These are phyloP conservation scores for Cercospora zeina DNA, from an alignment of 2,329 filamentous ascomycete species.

Conservation along the genomic window DNA sequence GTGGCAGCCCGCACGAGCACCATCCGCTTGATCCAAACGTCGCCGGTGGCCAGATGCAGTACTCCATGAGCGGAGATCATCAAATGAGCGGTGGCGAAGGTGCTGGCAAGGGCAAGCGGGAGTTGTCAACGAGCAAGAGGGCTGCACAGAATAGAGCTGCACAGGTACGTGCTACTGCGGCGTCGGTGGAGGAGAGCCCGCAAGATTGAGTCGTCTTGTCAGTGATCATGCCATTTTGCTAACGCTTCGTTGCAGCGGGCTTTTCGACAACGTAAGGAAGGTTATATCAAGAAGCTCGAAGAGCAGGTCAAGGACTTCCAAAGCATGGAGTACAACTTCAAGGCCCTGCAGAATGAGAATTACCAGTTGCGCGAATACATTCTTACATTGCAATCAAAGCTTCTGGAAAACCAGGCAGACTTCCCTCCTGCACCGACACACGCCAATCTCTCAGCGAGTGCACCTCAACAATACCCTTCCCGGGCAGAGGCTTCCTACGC, in stretches of 20 bases:
- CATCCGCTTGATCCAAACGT: slow-evolving; percentile 60
- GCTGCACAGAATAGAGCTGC: slow-evolving; percentile 95
- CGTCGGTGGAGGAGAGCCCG: not conserved
- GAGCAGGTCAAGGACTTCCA: slow-evolving; percentile 83
- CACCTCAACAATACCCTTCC: slow-evolving; percentile 31
- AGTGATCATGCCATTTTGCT: not conserved
- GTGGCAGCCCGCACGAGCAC: slow-evolving; percentile 47
- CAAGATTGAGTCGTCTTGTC: not conserved
- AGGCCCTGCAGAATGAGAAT: slow-evolving; percentile 83
- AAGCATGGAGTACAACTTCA: slow-evolving; percentile 73
- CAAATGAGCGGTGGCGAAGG: slow-evolving; percentile 52
- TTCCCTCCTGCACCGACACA: slow-evolving; percentile 80
- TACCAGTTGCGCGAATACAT: slow-evolving; percentile 90
- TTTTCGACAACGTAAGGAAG: slow-evolving; percentile 95
- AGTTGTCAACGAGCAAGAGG: slow-evolving; percentile 91
- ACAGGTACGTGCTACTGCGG: slow-evolving; percentile 64
- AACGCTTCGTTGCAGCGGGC: slow-evolving; percentile 65
- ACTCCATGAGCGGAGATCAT: slow-evolving; percentile 52
- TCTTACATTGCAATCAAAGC: slow-evolving; percentile 80
- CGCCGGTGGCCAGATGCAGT: slow-evolving; percentile 49
- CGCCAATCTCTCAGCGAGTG: slow-evolving; percentile 61
- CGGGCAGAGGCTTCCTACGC: slow-evolving; percentile 27
- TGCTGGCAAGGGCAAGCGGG: slow-evolving; percentile 78
- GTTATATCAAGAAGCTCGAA: slow-evolving; percentile 96
- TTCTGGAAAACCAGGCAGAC: slow-evolving; percentile 81